phyloP scores from a whole-genome alignment of 306 rosid genomes.

The Macrotyloma uniflorum region DNA sequence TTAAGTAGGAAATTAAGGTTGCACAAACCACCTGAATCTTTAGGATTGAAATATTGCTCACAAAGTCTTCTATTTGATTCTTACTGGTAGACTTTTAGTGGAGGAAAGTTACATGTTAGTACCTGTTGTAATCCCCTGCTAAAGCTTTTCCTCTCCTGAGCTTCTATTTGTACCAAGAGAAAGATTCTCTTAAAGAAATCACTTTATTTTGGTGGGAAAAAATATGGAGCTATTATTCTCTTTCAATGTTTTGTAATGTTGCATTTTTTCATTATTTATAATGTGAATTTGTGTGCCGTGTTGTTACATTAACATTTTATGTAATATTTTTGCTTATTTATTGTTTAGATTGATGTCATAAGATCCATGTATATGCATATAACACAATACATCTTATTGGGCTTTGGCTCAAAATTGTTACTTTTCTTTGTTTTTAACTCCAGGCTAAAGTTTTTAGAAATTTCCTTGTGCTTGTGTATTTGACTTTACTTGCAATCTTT shows the following conservation, averaged over 20 bases:
- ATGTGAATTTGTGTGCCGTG: not conserved
- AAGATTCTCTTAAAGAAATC: too few species aligned
- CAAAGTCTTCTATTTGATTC: too few species aligned
- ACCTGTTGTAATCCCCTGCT: too few species aligned
- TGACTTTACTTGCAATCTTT: too few species aligned
- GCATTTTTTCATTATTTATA: not conserved
- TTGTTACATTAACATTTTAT: not conserved
- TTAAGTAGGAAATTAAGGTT: not conserved
- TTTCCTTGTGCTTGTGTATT: too few species aligned
- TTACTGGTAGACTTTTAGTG: too few species aligned
- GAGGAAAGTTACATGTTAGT: too few species aligned
- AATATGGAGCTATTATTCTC: not conserved
- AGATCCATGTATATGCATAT: not conserved
- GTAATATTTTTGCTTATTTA: not conserved
- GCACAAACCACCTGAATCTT: not conserved
- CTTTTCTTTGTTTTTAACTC: too few species aligned
- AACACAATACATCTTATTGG: not conserved
- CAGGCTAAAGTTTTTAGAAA: too few species aligned
- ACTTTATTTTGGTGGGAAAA: not conserved
- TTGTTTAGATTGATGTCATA: not conserved
- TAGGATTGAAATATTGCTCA: too few species aligned
- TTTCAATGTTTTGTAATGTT: too few species aligned
- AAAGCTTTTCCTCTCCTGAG: not conserved
- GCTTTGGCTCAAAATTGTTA: not conserved
- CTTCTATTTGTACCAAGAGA: not conserved